Conservation (phyloP, 1,284 basidiomycete genomes). For the Sutorius eximius region DNA sequence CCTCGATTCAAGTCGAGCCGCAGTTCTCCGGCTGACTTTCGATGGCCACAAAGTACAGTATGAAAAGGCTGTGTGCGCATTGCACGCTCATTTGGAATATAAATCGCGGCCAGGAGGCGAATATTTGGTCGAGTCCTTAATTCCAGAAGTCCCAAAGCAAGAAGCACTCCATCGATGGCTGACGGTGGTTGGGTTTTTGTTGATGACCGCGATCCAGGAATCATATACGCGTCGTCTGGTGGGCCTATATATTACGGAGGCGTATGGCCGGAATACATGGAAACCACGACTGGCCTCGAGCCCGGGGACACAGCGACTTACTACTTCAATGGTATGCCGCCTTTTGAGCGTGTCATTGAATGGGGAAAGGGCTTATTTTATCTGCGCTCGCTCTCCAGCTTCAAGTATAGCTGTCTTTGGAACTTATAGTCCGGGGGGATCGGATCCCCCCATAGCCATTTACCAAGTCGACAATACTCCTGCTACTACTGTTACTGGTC, state of each 20-base stretch:
- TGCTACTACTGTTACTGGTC: background rate
- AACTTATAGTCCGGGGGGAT: background rate
- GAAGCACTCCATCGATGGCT: background rate
- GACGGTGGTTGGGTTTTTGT: background rate
- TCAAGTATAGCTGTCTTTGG: constrained; percentile 7
- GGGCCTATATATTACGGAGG: background rate
- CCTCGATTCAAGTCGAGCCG: background rate
- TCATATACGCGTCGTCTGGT: background rate
- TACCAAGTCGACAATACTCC: constrained; percentile 2
- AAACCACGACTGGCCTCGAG: background rate
- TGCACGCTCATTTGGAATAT: background rate
- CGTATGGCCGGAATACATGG: background rate
- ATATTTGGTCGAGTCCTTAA: background rate
- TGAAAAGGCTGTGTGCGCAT: background rate
- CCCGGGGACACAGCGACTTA: background rate
- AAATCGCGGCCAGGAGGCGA: background rate
- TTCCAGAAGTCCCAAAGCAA: background rate
- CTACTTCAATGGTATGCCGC: constrained; percentile 4
- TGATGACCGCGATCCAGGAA: constrained; percentile 9
- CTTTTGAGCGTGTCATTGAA: background rate
- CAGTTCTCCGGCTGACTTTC: too few species aligned
- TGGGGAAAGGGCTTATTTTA: background rate
- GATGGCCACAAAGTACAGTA: background rate
- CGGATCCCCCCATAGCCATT: background rate
- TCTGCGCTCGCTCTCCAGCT: background rate